These are phyloP conservation scores for Basidiobolus meristosporus DNA, from an alignment of 371 early-diverging fungal species.

Conservation along the genomic window DNA sequence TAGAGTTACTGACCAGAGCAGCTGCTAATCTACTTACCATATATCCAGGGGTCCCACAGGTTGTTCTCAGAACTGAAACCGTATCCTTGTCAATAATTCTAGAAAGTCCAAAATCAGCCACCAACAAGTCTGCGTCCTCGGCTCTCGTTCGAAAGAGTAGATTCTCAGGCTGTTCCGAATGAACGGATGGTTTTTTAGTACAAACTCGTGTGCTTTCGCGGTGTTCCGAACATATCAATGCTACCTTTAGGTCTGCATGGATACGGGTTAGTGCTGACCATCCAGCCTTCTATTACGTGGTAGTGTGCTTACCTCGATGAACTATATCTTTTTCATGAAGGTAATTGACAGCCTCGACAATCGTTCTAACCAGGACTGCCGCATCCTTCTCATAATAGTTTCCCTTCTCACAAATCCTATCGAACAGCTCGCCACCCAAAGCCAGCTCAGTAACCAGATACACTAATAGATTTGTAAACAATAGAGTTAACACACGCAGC, in stretches of 20 bases:
- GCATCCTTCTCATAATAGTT: constrained; percentile 74
- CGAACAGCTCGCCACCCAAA: constrained; percentile 79
- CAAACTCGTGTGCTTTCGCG: no score
- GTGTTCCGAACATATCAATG: no score
- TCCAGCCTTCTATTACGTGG: no score
- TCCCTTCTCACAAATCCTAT: constrained; percentile 65
- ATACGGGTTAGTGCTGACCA: no score
- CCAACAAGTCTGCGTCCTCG: constrained; percentile 45
- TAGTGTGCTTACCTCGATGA: constrained; percentile 59
- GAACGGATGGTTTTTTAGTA: neutral
- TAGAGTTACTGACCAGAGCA: neutral
- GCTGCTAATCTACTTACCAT: constrained; percentile 27
- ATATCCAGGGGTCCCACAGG: constrained; percentile 76
- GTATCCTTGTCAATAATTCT: constrained; percentile 66
- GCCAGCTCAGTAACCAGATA: constrained; percentile 83
- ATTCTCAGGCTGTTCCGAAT: constrained; percentile 70
- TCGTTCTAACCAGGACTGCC: constrained; percentile 53
- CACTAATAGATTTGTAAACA: constrained; percentile 15
- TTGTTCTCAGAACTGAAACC: constrained; percentile 53
- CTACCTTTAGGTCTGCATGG: no score
- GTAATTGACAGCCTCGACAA: constrained; percentile 59
- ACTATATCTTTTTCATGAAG: constrained; percentile 73
- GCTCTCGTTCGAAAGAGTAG: constrained; percentile 57
- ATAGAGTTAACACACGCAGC: constrained; percentile 3
- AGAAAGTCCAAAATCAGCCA: constrained; percentile 80